Evolutionary conservation across 169 alveolate genomes (phyloP).

Genomic region (Condylostoma magnum): DNA sequence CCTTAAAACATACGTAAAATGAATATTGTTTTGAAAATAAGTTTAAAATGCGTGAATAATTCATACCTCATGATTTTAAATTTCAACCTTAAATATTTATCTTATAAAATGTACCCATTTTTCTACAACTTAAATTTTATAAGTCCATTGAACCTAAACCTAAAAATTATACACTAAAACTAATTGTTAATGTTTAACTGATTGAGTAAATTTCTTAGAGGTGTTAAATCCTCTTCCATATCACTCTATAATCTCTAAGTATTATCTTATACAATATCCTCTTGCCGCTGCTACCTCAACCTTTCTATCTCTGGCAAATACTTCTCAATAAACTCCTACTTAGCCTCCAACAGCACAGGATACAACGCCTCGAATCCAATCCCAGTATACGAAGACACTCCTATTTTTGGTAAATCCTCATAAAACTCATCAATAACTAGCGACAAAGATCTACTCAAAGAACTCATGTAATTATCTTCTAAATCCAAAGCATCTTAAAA

Average conservation of each 20-base stretch:
- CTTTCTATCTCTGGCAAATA: constrained; percentile 31
- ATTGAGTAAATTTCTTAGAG: neutral
- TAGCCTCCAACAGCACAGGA: neutral
- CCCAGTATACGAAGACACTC: constrained; percentile 84
- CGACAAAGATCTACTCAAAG: constrained; percentile 88
- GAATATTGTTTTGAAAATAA: too few relatives aligned
- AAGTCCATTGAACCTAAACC: too few relatives aligned
- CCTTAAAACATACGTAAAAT: too few relatives aligned
- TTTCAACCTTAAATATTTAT: too few relatives aligned
- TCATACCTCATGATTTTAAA: too few relatives aligned
- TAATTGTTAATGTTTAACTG: neutral
- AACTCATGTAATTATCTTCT: constrained; percentile 88
- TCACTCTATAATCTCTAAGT: too few relatives aligned
- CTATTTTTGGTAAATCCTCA: constrained; percentile 61
- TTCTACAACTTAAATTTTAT: too few relatives aligned
- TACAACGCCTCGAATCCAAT: constrained; percentile 83
- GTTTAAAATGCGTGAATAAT: too few relatives aligned
- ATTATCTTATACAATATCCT: too few relatives aligned
- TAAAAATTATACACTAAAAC: too few relatives aligned
- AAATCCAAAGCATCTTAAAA: constrained; percentile 82
- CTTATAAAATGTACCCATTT: too few relatives aligned
- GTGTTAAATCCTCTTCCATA: neutral
- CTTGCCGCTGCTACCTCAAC: too few relatives aligned
- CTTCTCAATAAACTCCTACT: neutral
- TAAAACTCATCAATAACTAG: constrained; percentile 92